Evolutionary conservation across 2,329 filamentous ascomycete genomes (phyloP).

Genomic region (Aureobasidium musti): DNA sequence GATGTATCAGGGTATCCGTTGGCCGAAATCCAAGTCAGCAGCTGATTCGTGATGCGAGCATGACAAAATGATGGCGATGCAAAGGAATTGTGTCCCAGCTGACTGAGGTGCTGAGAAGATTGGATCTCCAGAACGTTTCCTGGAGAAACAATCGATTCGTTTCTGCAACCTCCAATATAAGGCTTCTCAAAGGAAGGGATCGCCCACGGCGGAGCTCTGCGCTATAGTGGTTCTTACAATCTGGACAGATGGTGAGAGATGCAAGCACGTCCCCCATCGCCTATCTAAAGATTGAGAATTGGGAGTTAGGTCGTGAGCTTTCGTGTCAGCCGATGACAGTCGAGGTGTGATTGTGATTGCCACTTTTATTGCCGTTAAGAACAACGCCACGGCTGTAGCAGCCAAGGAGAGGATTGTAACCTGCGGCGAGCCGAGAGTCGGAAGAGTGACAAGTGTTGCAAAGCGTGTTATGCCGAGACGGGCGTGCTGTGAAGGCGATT

Average conservation of each 20-base stretch:
- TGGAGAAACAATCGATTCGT: neutral
- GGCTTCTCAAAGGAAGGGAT: neutral
- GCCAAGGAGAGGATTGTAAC: neutral
- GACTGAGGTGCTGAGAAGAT: neutral
- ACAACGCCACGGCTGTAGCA: neutral
- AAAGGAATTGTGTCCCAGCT: neutral
- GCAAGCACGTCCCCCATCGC: neutral
- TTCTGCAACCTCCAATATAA: conserved; percentile 12
- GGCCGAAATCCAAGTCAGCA: neutral
- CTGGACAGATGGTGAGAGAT: neutral
- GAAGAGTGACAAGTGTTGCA: conserved; percentile 15
- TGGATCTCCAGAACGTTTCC: neutral
- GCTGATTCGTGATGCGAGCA: neutral
- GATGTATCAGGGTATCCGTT: neutral
- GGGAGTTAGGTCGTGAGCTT: neutral
- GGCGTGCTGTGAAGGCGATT: neutral
- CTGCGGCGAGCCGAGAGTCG: neutral
- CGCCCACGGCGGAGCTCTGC: neutral
- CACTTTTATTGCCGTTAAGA: conserved; percentile 9
- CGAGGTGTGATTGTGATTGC: neutral
- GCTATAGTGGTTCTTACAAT: neutral
- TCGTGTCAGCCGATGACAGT: conserved; percentile 18
- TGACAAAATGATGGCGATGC: neutral
- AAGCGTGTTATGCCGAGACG: conserved; percentile 13
- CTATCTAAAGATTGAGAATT: neutral